These are phyloP conservation scores for Pyrrhoderma noxium DNA, from an alignment of 1,284 basidiomycete species.

Conservation along the genomic window DNA sequence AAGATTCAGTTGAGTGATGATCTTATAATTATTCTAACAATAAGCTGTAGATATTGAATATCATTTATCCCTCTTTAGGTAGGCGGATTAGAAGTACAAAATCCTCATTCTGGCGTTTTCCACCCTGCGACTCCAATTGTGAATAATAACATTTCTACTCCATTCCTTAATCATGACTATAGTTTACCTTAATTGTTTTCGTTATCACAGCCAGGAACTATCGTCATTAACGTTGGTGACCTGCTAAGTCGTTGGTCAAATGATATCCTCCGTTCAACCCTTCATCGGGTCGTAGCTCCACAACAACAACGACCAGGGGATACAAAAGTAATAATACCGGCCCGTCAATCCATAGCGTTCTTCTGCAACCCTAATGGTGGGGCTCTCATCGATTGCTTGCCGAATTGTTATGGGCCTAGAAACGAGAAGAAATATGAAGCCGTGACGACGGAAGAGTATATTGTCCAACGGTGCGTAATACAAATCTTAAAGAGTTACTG, in stretches of 20 bases:
- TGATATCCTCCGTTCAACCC: constrained; percentile 68
- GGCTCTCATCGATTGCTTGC: constrained; percentile 63
- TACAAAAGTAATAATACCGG: constrained; percentile 28
- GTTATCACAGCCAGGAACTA: constrained; percentile 55
- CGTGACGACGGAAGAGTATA: constrained; percentile 69
- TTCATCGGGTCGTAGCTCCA: constrained; percentile 74
- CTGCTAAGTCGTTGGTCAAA: constrained; percentile 81
- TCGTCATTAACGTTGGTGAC: constrained; percentile 81
- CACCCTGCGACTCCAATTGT: constrained; percentile 72
- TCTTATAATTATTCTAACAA: not conserved
- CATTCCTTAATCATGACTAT: not conserved
- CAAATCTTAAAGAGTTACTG: no score
- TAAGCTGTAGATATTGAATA: not conserved
- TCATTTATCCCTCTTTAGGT: constrained; percentile 35
- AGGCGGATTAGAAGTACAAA: constrained; percentile 78
- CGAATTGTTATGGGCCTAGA: constrained; percentile 50
- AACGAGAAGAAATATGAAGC: constrained; percentile 52
- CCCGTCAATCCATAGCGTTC: constrained; percentile 77
- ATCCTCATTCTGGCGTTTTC: constrained; percentile 65
- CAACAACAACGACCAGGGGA: constrained; percentile 33
- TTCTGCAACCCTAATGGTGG: constrained; percentile 81
- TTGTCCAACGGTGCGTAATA: constrained; percentile 53
- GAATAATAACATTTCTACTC: constrained; percentile 25
- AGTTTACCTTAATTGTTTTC: constrained; percentile 1
- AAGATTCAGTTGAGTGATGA: constrained; percentile 53